These are phyloP conservation scores for Pleurotus salmoneostramineus DNA, from an alignment of 768 basidiomycete genomes.

Conservation along the genomic window DNA sequence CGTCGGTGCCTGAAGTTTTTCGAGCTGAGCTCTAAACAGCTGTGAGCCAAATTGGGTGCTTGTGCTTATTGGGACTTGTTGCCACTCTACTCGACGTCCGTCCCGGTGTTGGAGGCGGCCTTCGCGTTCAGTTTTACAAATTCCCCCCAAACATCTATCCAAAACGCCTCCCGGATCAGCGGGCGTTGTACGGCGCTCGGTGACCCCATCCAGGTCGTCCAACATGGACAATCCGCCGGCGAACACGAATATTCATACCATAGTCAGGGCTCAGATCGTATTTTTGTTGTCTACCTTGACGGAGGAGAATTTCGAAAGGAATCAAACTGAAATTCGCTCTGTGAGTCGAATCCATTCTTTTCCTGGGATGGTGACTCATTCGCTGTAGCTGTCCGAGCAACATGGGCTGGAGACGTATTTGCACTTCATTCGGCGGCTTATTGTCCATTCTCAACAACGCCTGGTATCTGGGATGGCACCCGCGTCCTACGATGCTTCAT, in stretches of 20 bases:
- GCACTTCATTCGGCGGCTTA: conserved; percentile 95
- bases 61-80: conserved; percentile 21
- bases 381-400: conserved; percentile 82
- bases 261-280: conserved; percentile 96
- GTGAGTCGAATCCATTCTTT: conserved; percentile 45
- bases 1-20: conserved; percentile 17
- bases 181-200: conserved; percentile 67
- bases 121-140: conserved; percentile 30
- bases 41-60: conserved; percentile 16
- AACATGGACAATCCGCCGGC: conserved; percentile 79
- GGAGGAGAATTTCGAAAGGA: conserved; percentile 95
- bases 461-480: conserved; percentile 56
- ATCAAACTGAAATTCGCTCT: conserved; percentile 91
- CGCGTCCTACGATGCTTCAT: conserved; percentile 69
- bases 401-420: conserved; percentile 97
- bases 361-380: conserved; percentile 9
- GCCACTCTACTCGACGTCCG: conserved; percentile 36
- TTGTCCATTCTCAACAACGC: conserved; percentile 80
- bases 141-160: conserved; percentile 37
- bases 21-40: conserved; percentile 25
- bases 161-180: conserved; percentile 74
- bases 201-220: conserved; percentile 78
- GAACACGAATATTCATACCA: conserved; percentile 84
- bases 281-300: conserved; percentile 94
- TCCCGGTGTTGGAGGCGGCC: conserved; percentile 40